Evolutionary conservation across 1,284 basidiomycete species (phyloP).

Genomic region (Paramarasmius palmivorus): DNA sequence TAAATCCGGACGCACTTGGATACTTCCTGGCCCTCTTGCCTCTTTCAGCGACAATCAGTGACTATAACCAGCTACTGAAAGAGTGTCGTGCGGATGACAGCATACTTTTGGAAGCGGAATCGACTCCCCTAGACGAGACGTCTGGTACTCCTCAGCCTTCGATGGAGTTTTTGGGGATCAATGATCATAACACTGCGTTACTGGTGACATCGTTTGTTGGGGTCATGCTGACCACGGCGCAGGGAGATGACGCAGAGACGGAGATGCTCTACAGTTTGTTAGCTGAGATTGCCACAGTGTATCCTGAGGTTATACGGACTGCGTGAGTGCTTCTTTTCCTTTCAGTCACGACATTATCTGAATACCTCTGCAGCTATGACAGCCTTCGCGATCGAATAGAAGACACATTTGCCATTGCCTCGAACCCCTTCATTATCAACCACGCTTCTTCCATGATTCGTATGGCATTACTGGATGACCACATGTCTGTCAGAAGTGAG

Average conservation of each 20-base stretch:
- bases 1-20: conserved; percentile 67
- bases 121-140: conserved; percentile 40
- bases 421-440: conserved; percentile 71
- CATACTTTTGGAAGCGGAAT: conserved; percentile 41
- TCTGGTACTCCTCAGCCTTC: conserved; percentile 55
- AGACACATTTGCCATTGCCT: conserved; percentile 73
- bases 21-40: conserved; percentile 85
- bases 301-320: conserved; percentile 76
- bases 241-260: conserved; percentile 80
- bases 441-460: conserved; percentile 77
- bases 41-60: conserved; percentile 54
- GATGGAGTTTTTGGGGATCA: conserved; percentile 60
- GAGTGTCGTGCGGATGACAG: conserved; percentile 59
- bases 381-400: conserved; percentile 77
- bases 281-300: conserved; percentile 69
- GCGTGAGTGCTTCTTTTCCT: conserved; percentile 50
- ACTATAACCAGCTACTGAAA: conserved; percentile 61
- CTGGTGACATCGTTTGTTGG: conserved; percentile 76
- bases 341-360: conserved; percentile 2
- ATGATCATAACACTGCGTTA: conserved; percentile 69
- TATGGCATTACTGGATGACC: conserved; percentile 59
- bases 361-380: conserved; percentile 64
- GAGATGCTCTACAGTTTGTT: conserved; percentile 80
- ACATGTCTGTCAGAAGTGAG: conserved; percentile 1
- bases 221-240: conserved; percentile 76